Evolutionary conservation across 2,329 filamentous ascomycete species (phyloP), one percentile per base, ranked within the genome.

Genomic region (Hypoxylon sp.): DNA sequence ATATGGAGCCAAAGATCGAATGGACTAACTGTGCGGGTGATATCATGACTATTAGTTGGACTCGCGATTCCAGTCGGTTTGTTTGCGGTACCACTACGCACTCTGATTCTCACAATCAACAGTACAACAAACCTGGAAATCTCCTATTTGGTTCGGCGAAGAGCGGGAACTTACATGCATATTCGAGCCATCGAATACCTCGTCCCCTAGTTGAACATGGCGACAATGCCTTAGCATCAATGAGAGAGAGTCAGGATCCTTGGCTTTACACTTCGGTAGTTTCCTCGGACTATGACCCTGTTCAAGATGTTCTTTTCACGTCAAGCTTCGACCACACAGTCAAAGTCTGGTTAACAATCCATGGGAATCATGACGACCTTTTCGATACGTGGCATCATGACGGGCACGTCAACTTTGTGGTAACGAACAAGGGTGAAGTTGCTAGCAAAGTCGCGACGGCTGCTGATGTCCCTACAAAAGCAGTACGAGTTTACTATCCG

Each of bases 241-340:
- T 90, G 87, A 81, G 84, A 1, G 81, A 83, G 67, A 87, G 84
- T 42, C 88, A 90, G 67, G 86, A 88, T 53, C 86, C 86, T 0
- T 91, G 88, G 88, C 79, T 91, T 0, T 91, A 89, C 71, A 86
- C 87, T 0, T 90, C 89, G 0, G 88, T 91, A 0, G 88, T 90
- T 0, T 86, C 87, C 4, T 89, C 88, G 0, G 87, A 89, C 57
- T 88, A 87, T 69, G 85, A 87, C 63, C 72, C 78, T 1, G 62
- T 70, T 0, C 81, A 81, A 29, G 78, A 82, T 1, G 77, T 85
- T 4, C 84, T 83, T 0, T 91, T 86, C 64, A 91, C 88, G 0
- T 87, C 87, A 0, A 87, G 88, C 70, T 91, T 90, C 68, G 89
- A 91, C 72, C 81, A 82, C 26, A 88, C 85, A 0, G 88, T 90